These are phyloP conservation scores for Linum usitatissimum DNA, from an alignment of 345 rosid genomes.

Conservation along the genomic window DNA sequence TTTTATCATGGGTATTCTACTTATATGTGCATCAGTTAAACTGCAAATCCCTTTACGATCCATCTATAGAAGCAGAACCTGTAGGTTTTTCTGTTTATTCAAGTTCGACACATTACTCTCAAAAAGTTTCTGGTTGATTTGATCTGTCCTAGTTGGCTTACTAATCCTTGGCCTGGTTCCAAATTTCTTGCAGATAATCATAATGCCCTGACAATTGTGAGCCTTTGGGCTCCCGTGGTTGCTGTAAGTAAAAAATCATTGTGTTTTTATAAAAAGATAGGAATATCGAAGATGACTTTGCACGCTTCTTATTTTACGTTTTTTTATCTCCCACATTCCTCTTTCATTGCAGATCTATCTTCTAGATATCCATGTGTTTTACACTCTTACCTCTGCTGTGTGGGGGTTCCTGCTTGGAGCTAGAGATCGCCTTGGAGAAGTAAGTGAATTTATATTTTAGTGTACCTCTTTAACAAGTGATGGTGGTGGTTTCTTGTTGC, in stretches of 20 bases:
- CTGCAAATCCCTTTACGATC: not conserved
- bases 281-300: not conserved
- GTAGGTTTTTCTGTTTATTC: not conserved
- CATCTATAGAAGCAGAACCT: not conserved
- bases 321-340: conserved; percentile 6
- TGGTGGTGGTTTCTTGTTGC: conserved; percentile 1
- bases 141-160: not conserved
- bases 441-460: conserved; percentile 17
- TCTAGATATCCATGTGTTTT: conserved; percentile 68
- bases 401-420: conserved; percentile 97
- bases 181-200: conserved; percentile 67
- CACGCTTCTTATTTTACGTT: not conserved
- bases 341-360: conserved; percentile 64
- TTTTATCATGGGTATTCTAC: not conserved
- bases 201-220: conserved; percentile 69
- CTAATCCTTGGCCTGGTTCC: not conserved
- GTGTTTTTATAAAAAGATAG: not conserved
- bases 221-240: conserved; percentile 86
- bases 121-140: not conserved
- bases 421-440: conserved; percentile 96
- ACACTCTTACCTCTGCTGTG: conserved; percentile 72
- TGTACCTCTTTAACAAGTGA: not conserved
- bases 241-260: conserved; percentile 52
- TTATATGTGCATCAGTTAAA: not conserved
- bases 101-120: not conserved